Evolutionary conservation across 2,329 filamentous ascomycete species (phyloP).

Genomic region (Verticillium klebahnii): DNA sequence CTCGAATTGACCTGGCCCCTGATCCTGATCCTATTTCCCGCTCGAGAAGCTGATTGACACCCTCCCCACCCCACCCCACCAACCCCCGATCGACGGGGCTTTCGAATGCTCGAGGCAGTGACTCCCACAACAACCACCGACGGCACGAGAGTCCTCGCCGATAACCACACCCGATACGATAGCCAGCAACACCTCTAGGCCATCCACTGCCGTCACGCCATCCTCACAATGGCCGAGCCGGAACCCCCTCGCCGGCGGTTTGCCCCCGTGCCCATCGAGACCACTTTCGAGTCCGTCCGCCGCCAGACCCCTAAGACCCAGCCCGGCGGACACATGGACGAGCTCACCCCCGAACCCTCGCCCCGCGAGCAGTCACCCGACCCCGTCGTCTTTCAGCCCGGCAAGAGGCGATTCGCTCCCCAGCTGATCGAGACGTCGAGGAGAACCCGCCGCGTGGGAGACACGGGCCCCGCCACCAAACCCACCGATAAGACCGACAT

Average conservation of each 20-base stretch:
- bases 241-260: slow-evolving; percentile 50
- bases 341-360: slow-evolving; percentile 50
- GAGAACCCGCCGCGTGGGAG: slow-evolving; percentile 63
- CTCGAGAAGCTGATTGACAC: neutral
- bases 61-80: neutral
- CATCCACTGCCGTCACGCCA: too few relatives aligned
- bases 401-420: slow-evolving; percentile 59
- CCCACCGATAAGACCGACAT: slow-evolving; percentile 70
- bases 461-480: slow-evolving; percentile 56
- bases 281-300: slow-evolving; percentile 55
- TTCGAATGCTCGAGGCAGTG: neutral
- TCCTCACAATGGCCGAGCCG: neutral
- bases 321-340: slow-evolving; percentile 45
- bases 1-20: neutral
- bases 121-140: neutral
- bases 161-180: neutral
- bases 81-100: neutral
- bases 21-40: neutral
- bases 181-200: neutral
- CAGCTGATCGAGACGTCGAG: slow-evolving; percentile 78
- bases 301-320: slow-evolving; percentile 29
- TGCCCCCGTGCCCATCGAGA: slow-evolving; percentile 67
- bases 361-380: slow-evolving; percentile 43
- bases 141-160: neutral
- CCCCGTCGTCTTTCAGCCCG: slow-evolving; percentile 16